Evolutionary conservation across 352 stramenopile species (phyloP).

Genomic region (Phytophthora hybrid): DNA sequence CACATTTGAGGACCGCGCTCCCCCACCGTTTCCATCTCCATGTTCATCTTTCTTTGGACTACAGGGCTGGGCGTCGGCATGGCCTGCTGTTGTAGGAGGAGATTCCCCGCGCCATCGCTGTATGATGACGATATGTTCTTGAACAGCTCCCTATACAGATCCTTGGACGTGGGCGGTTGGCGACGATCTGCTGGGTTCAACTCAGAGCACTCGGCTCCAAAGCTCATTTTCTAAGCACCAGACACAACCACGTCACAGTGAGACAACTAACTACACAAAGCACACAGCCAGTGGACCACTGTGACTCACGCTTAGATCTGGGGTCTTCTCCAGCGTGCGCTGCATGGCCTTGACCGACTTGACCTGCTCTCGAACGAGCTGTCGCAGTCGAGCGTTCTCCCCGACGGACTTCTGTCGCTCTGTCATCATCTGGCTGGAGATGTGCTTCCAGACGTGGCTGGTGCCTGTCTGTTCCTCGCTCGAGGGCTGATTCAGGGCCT

Average conservation of each 20-base stretch:
- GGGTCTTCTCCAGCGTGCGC: conserved; percentile 41
- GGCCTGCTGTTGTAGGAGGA: conserved; percentile 45
- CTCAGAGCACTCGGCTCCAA: conserved; percentile 6
- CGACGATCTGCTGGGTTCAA: background rate
- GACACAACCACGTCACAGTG: conserved; percentile 4
- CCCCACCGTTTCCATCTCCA: conserved; percentile 53
- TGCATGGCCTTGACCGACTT: conserved; percentile 50
- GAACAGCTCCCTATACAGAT: conserved; percentile 54
- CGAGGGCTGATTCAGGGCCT: conserved; percentile 40
- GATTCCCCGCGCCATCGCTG: conserved; percentile 12
- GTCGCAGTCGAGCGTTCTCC: conserved; percentile 57
- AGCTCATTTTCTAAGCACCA: conserved; percentile 36
- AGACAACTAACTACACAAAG: background rate
- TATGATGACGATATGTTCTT: conserved; percentile 47
- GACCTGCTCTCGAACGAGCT: conserved; percentile 54
- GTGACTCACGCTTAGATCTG: conserved; percentile 36
- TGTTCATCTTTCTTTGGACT: conserved; percentile 52
- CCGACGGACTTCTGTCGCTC: conserved; percentile 52
- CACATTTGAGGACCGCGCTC: conserved; percentile 46
- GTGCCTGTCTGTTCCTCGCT: conserved; percentile 35
- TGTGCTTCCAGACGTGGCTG: conserved; percentile 54
- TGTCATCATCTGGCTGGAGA: conserved; percentile 53
- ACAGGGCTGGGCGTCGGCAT: conserved; percentile 31
- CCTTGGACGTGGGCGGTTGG: conserved; percentile 20
- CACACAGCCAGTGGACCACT: background rate